These are phyloP conservation scores for Jacaranda mimosifolia DNA, from an alignment of 257 asterid genomes.

Conservation along the genomic window DNA sequence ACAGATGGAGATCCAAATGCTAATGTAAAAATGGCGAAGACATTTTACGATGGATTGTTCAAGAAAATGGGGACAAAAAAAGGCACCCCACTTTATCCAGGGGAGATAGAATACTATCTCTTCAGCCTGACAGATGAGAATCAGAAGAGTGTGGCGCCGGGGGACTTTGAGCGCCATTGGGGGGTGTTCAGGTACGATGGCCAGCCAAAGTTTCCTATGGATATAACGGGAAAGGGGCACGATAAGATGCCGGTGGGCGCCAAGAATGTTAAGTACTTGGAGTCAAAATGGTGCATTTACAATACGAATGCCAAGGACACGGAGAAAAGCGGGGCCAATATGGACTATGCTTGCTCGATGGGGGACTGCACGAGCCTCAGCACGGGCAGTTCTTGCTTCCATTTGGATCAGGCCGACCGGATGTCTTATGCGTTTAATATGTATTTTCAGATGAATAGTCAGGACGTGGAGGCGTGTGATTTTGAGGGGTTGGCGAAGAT, in stretches of 20 bases:
- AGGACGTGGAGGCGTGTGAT: slow-evolving; percentile 56
- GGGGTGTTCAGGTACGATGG: slow-evolving; percentile 78
- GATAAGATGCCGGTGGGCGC: slow-evolving; percentile 52
- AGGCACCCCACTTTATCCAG: slow-evolving; percentile 68
- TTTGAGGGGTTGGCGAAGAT: slow-evolving; percentile 62
- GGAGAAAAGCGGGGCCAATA: slow-evolving; percentile 10
- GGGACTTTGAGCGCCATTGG: slow-evolving; percentile 76
- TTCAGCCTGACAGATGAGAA: slow-evolving; percentile 77
- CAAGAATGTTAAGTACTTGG: slow-evolving; percentile 56
- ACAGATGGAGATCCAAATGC: slow-evolving; percentile 65
- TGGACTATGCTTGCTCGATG: slow-evolving; percentile 44
- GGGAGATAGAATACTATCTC: slow-evolving; percentile 59
- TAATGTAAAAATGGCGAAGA: slow-evolving; percentile 48
- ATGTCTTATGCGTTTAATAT: slow-evolving; percentile 63
- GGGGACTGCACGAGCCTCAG: slow-evolving; percentile 58
- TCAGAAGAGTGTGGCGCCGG: slow-evolving; percentile 50
- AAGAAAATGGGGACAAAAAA: slow-evolving; percentile 52
- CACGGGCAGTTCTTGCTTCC: slow-evolving; percentile 37
- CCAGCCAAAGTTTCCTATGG: slow-evolving; percentile 64
- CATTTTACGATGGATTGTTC: slow-evolving; percentile 63
- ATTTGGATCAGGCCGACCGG: slow-evolving; percentile 6
- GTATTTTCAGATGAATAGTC: slow-evolving; percentile 52
- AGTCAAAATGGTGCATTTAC: slow-evolving; percentile 64
- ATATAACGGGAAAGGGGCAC: slow-evolving; percentile 53
- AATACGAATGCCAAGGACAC: slow-evolving; percentile 12